phyloP scores from a whole-genome alignment of 2,329 filamentous ascomycete genomes.

The Dichotomopilus funicola region DNA sequence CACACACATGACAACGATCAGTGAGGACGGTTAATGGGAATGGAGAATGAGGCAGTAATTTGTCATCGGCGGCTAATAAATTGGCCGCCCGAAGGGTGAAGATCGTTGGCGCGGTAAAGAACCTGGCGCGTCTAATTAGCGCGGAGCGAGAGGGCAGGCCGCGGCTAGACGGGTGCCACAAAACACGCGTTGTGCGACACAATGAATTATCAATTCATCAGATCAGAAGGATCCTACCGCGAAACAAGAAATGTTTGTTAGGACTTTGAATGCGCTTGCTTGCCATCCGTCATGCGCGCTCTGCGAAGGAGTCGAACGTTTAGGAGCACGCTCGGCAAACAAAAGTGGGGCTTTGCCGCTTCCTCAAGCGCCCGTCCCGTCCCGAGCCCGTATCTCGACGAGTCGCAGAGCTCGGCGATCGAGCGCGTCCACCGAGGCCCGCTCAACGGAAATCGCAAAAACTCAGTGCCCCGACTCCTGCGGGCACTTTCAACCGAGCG shows the following conservation, averaged over 20 bases:
- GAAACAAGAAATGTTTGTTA: not conserved
- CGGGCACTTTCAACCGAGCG: no score
- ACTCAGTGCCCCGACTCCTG: no score
- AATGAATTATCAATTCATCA: not conserved
- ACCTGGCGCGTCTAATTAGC: slow-evolving; percentile 5
- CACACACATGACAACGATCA: not conserved
- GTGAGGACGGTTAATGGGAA: not conserved
- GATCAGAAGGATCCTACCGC: not conserved
- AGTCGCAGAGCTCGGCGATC: slow-evolving; percentile 2
- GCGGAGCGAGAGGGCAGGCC: not conserved
- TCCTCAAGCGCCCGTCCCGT: not conserved
- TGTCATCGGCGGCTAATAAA: not conserved
- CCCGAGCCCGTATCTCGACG: slow-evolving; percentile 9
- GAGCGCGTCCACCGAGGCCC: not conserved
- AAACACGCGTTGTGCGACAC: not conserved
- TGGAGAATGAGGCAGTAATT: not conserved
- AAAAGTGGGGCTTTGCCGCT: slow-evolving; percentile 3
- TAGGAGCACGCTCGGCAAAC: not conserved
- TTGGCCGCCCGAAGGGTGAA: not conserved
- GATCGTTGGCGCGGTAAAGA: not conserved
- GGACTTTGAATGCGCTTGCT: not conserved
- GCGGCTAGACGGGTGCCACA: slow-evolving; percentile 7
- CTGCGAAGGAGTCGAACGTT: not conserved
- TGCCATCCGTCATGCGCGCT: not conserved
- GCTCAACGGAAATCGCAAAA: not conserved